Evolutionary conservation across 495 filamentous ascomycete species (phyloP).

Genomic region (Amorphotheca resinae): DNA sequence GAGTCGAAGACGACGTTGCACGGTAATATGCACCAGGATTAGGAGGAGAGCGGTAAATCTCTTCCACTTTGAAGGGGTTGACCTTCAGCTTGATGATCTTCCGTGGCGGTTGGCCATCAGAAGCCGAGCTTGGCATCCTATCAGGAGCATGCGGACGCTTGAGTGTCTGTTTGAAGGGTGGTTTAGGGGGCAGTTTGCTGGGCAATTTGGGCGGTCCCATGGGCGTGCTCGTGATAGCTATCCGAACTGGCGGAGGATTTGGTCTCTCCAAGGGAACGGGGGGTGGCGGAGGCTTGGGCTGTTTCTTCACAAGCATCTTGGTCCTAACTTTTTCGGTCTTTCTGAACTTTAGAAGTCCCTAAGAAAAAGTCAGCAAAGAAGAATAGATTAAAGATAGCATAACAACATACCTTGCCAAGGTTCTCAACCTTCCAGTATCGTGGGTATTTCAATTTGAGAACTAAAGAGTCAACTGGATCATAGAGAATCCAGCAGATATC

Average conservation of each 20-base stretch:
- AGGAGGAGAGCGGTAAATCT: neutral
- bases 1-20: neutral
- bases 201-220: constrained; percentile 3
- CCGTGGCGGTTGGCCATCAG: neutral
- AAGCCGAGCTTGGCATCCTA: neutral
- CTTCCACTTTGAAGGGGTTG: neutral
- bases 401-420: constrained; percentile 40
- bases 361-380: constrained; percentile 7
- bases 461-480: constrained; percentile 46
- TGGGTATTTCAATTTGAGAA: constrained; percentile 54
- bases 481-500: constrained; percentile 69
- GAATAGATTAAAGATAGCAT: neutral
- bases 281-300: constrained; percentile 12
- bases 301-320: constrained; percentile 13
- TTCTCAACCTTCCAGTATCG: constrained; percentile 57
- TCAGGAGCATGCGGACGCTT: neutral
- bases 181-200: neutral
- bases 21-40: neutral
- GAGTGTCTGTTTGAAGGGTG: neutral
- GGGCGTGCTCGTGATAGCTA: neutral
- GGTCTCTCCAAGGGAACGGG: constrained; percentile 3
- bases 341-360: constrained; percentile 25
- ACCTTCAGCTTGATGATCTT: constrained; percentile 10
- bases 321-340: constrained; percentile 16
- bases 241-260: neutral